Evolutionary conservation across 441 rosid genomes (phyloP), one percentile per base, ranked within the genome.

Genomic region (Pelargonium myrrhifolium): DNA sequence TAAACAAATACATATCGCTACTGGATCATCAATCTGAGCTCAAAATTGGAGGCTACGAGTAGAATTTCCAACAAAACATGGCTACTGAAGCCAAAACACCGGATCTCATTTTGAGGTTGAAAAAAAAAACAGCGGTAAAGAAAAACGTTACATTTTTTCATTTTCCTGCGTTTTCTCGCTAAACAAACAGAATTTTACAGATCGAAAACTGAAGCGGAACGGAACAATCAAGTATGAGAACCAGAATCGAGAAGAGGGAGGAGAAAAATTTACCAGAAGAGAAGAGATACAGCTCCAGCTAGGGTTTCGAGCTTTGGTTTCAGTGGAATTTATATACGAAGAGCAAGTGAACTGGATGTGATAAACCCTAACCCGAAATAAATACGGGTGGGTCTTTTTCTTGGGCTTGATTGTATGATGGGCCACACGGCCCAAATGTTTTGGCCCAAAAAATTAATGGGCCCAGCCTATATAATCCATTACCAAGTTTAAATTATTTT

Each of bases 191-290:
- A 49, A 4, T 12, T 18, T 2, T 0, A 15, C 21, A 0, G 58
- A 14, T 12, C 9, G 58, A 15, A 31, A 31, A 31, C 7, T 31
- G 37, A 31, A 31, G 37, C 37, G 6, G 5, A 31, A 4, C 37
- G 37, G 5, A 31, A 31, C 37, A 31, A 31, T 5, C 6, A 31
- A 31, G 37, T 7, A 31, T 31, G 4, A 31, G 37, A 31, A 31
- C 7, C 37, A 31, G 37, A 31, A 31, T 6, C 37, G 37, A 31
- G 37, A 31, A 31, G 5, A 7, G 37, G 37, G 5, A 51, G 58
- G 21, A 15, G 58, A 51, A 51, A 14, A 51, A n/a, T 51, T 51
- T 51, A 51, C 58, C 58, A 51, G 58, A 51, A 51, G 58, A 51
- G 58, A 51, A 17, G 18, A 51, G 58, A 51, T 21, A 51, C 8